phyloP scores from a whole-genome alignment of 2,329 filamentous ascomycete species.

The Colletotrichum sp. region DNA sequence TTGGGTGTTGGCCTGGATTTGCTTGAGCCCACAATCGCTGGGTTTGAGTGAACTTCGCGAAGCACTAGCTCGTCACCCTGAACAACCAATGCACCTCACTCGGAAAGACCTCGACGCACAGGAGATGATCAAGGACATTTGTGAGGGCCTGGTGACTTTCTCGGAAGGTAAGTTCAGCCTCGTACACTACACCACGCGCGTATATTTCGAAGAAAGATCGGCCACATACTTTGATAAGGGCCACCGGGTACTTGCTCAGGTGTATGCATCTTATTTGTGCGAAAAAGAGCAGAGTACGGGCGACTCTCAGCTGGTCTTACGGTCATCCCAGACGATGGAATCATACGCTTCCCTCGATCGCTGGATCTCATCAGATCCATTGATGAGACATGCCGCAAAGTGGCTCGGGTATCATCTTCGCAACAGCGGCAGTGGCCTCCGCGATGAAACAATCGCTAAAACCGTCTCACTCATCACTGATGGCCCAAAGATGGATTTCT shows the following conservation, averaged over 20 bases:
- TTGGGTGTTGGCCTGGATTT: background rate
- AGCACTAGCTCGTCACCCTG: background rate
- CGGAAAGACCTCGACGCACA: background rate
- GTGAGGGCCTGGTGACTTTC: background rate
- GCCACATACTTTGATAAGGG: background rate
- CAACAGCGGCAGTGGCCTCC: background rate
- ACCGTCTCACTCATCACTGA: background rate
- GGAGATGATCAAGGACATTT: background rate
- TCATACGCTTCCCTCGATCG: background rate
- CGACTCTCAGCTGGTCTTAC: too few relatives aligned
- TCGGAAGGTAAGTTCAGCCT: background rate
- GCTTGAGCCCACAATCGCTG: background rate
- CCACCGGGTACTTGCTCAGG: too few relatives aligned
- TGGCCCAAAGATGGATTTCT: background rate
- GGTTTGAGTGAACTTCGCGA: background rate
- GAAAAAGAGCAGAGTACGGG: too few relatives aligned
- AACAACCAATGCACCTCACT: too few relatives aligned
- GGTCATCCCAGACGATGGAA: too few relatives aligned
- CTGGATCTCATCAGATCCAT: background rate
- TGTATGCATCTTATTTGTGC: too few relatives aligned
- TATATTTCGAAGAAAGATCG: background rate
- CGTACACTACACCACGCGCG: background rate
- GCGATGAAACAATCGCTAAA: background rate
- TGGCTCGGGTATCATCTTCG: background rate
- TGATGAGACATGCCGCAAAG: background rate